phyloP scores from a whole-genome alignment of 2,329 filamentous ascomycete species.

The Fusarium tupiense region DNA sequence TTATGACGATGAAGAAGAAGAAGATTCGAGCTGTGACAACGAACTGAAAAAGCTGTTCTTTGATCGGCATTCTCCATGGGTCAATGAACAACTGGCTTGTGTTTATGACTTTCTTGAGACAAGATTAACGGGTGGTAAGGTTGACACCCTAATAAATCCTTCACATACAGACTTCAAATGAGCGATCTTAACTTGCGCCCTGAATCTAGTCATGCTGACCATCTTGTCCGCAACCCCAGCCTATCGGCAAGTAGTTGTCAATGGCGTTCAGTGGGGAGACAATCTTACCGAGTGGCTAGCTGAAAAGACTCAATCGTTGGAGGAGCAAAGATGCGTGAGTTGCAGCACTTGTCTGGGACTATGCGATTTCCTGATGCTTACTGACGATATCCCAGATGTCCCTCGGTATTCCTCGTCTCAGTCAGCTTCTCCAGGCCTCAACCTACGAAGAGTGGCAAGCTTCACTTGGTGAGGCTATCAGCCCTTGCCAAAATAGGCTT shows the following conservation, averaged over 20 bases:
- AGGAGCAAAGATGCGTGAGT: conserved; percentile 37
- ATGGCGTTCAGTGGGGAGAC: conserved; percentile 31
- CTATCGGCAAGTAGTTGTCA: conserved; percentile 33
- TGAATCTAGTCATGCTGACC: conserved; percentile 33
- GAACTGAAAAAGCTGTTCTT: conserved; percentile 36
- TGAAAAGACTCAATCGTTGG: conserved; percentile 27
- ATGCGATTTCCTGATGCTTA: not conserved
- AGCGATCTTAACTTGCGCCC: conserved; percentile 7
- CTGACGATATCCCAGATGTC: conserved; percentile 24
- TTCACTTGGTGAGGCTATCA: conserved; percentile 6
- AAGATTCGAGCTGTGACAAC: not conserved
- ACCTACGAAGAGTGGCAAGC: conserved; percentile 34
- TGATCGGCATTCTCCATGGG: conserved; percentile 33
- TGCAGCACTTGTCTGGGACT: no score
- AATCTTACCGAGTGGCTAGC: conserved; percentile 37
- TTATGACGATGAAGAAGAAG: not conserved
- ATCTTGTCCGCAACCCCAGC: conserved; percentile 32
- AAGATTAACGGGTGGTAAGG: conserved; percentile 31
- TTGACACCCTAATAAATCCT: not conserved
- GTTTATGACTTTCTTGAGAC: conserved; percentile 36
- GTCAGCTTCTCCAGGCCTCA: conserved; percentile 18
- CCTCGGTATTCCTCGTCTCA: conserved; percentile 23
- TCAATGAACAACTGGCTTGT: conserved; percentile 38
- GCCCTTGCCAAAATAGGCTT: conserved; percentile 17
- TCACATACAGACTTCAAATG: not conserved